Evolutionary conservation across 495 filamentous ascomycete genomes (phyloP).

Genomic region (Hypoxylon intermedium): DNA sequence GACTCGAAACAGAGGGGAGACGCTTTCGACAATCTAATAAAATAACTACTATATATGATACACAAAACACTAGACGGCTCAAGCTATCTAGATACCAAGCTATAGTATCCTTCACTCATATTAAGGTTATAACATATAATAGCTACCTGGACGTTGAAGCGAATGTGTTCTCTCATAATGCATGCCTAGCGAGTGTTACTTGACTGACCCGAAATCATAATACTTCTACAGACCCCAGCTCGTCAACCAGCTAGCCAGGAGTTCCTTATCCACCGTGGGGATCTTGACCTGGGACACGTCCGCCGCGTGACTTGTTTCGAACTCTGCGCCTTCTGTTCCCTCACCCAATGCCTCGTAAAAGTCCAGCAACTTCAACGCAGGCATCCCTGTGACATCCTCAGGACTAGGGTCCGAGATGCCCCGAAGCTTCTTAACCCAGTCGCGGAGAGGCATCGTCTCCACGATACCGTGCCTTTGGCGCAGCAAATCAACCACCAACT

Average conservation of each 20-base stretch:
- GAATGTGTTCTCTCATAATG: no score
- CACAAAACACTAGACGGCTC: no score
- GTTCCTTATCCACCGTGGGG: not conserved
- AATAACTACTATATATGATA: no score
- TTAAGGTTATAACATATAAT: no score
- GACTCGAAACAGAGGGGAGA: no score
- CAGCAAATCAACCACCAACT: not conserved
- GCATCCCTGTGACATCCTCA: constrained; percentile 3
- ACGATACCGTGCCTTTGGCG: not conserved
- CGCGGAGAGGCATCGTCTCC: not conserved
- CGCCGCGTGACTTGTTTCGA: not conserved
- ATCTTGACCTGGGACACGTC: not conserved
- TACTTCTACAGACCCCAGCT: not conserved
- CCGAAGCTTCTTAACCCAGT: constrained; percentile 6
- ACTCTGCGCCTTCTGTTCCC: not conserved
- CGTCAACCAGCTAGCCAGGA: not conserved
- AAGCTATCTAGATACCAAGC: no score
- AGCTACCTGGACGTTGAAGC: no score
- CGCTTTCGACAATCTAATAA: no score
- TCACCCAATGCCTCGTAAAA: constrained; percentile 5
- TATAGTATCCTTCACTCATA: no score
- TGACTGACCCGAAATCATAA: no score
- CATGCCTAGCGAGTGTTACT: no score
- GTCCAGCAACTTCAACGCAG: constrained; percentile 13
- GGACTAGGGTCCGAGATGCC: constrained; percentile 3